Base-by-base conservation (phyloP, 257 asterid species). In the Fraxinus cuspidata region DNA sequence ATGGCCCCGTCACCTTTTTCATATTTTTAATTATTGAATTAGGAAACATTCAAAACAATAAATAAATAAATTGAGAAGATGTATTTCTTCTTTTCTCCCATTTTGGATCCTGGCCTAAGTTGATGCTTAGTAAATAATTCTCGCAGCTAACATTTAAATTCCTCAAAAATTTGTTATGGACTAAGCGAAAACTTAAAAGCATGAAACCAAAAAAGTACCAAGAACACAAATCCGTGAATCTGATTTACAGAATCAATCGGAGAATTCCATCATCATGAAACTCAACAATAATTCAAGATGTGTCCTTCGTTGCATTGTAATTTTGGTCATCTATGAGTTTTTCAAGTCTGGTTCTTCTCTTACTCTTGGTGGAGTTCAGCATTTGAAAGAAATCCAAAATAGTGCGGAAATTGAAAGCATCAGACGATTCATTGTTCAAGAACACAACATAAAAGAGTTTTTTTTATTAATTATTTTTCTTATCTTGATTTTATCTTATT, bases 361-460 rank as follows among this genome's bases (percentile, higher is more conserved):
- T 38, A n/a, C 37, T 44, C 76, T 79, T 28, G 94, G 90, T 12
- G 90, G 92, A 31, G 28, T 51, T 16, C 73, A 75, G 47, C 68
- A 78, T 77, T 76, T 34, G 42, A 51, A 25, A 3, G 83, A 80
- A 10, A 28, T 8, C 67, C 78, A 67, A 38, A 87, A 82, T 77
- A 66, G 66, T 34, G 83, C 72, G 1, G 89, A 87, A 27, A 74
- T 87, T 32, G 89, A 83, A 72, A 75, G 68, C 56, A 68, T 89
- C 13, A 90, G 87, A 3, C 86, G 91, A 28, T 89, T 86, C 53
- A 90, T 91, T 65, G 89, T 89, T 71, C 78, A 82, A 70, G 79
- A 87, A 60, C 84, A 87, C 76, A 89, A 89, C 76, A 83, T 68
- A 25, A 81, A 85, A 35, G 81, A 84, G 89, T 91, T 87, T 2